Evolutionary conservation across 495 filamentous ascomycete genomes (phyloP).

Genomic region (Lepraria neglecta): DNA sequence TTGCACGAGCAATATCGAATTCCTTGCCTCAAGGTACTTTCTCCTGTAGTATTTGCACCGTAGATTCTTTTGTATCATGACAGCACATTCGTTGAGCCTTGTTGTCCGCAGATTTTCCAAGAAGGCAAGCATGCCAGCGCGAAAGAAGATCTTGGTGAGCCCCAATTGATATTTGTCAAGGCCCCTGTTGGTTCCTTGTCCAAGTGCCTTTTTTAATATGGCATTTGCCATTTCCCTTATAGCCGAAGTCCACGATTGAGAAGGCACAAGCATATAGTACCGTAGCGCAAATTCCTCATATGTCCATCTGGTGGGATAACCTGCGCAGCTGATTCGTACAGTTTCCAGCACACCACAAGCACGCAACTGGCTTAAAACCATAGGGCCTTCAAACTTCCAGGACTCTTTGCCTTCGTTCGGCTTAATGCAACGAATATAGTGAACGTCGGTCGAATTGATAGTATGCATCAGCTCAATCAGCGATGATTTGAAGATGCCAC

Average conservation of each 20-base stretch:
- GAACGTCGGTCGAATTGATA: conserved; percentile 95
- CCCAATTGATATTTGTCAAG: conserved; percentile 94
- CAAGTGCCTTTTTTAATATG: conserved; percentile 86
- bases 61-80: conserved; percentile 99
- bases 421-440: conserved; percentile 99
- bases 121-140: conserved; percentile 97
- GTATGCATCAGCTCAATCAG: conserved; percentile 97
- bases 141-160: conserved; percentile 98
- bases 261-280: conserved; percentile 98
- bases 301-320: conserved; percentile 97
- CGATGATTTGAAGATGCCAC: conserved; percentile 97
- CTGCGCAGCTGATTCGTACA: conserved; percentile 94
- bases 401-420: conserved; percentile 95
- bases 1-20: conserved; percentile 74
- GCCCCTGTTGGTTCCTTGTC: conserved; percentile 67
- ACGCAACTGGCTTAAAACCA: conserved; percentile 95
- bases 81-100: conserved; percentile 85
- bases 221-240: conserved; percentile 89
- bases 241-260: conserved; percentile 83
- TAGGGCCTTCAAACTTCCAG: conserved; percentile 98
- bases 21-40: conserved; percentile 80
- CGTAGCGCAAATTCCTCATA: conserved; percentile 97
- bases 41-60: conserved; percentile 90
- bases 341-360: conserved; percentile 99
- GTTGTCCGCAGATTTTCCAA: conserved; percentile 88